Evolutionary conservation across 2,329 filamentous ascomycete species (phyloP).

Genomic region (Aspergillus sp.): DNA sequence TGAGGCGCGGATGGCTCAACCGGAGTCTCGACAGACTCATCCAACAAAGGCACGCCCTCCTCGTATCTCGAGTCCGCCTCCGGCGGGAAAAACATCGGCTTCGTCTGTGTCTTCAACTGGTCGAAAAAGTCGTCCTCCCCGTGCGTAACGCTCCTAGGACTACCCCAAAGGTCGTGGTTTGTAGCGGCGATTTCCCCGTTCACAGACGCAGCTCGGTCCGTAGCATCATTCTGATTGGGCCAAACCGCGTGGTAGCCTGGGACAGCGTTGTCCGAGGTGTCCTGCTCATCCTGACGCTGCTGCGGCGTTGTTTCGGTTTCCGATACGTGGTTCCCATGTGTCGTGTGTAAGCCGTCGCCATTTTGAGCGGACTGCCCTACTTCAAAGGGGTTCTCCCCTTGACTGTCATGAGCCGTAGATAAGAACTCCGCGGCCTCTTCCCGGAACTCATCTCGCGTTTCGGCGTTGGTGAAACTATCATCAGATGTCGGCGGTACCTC

Average conservation of each 20-base stretch:
- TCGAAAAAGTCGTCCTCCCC: conserved; percentile 63
- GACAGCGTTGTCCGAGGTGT: conserved; percentile 1
- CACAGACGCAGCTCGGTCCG: conserved; percentile 9
- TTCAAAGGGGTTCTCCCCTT: conserved; percentile 2
- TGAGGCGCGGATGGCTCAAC: conserved; percentile 32
- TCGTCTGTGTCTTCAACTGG: conserved; percentile 50
- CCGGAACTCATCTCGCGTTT: conserved; percentile 9
- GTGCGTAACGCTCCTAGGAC: conserved; percentile 49
- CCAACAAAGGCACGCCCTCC: conserved; percentile 67
- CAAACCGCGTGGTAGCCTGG: conserved; percentile 6
- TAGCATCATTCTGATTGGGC: conserved; percentile 9
- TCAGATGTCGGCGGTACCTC: not conserved
- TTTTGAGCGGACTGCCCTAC: not conserved
- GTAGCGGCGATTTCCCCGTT: conserved; percentile 21
- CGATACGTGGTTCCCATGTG: not conserved
- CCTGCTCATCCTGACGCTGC: not conserved
- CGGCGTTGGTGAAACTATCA: not conserved
- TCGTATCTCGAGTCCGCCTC: conserved; percentile 66
- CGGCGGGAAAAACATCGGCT: conserved; percentile 41
- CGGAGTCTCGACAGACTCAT: conserved; percentile 46
- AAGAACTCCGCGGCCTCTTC: conserved; percentile 11
- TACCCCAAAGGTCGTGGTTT: conserved; percentile 49
- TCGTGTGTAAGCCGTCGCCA: not conserved
- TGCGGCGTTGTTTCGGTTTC: conserved; percentile 3
- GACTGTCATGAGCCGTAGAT: not conserved